Evolutionary conservation across 371 early-diverging fungal genomes (phyloP).

Genomic region (Mortierella sp.): DNA sequence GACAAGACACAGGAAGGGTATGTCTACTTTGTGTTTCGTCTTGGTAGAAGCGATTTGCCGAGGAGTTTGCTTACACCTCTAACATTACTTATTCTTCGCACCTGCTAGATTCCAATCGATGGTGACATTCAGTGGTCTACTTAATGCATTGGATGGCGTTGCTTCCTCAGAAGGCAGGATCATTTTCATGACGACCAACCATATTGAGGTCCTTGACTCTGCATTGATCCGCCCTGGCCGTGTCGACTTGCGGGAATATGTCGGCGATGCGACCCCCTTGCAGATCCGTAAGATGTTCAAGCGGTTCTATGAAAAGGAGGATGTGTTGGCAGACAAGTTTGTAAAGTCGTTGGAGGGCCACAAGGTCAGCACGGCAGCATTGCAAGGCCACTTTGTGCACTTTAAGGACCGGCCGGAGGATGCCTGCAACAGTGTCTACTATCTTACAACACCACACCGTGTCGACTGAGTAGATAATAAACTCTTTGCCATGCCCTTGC

Average conservation of each 20-base stretch:
- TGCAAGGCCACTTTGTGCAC: constrained; percentile 97
- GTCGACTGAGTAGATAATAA: constrained; percentile 14
- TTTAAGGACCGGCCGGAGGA: constrained; percentile 82
- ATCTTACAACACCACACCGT: constrained; percentile 25
- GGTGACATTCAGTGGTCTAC: constrained; percentile 98
- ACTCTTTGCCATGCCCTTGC: not conserved
- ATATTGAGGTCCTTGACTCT: constrained; percentile 95
- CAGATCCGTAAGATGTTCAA: constrained; percentile 91
- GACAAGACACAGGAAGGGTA: constrained; percentile 60
- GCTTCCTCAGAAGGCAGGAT: constrained; percentile 98
- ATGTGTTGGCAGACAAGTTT: constrained; percentile 79
- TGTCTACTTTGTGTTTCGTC: not conserved
- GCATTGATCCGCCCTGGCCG: constrained; percentile 99
- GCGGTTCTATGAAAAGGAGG: constrained; percentile 84
- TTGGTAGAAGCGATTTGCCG: too few relatives aligned
- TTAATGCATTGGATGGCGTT: constrained; percentile 99
- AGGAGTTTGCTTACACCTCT: not conserved
- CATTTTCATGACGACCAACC: constrained; percentile 99
- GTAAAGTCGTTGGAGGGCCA: constrained; percentile 66
- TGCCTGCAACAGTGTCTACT: constrained; percentile 70
- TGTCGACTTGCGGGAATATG: constrained; percentile 93
- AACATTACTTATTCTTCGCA: constrained; percentile 13
- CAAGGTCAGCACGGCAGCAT: constrained; percentile 83
- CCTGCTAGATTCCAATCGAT: constrained; percentile 84
- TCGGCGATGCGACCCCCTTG: constrained; percentile 86